phyloP scores from a whole-genome alignment of 108 stramenopile genomes.

The Asterionellopsis glacialis region DNA sequence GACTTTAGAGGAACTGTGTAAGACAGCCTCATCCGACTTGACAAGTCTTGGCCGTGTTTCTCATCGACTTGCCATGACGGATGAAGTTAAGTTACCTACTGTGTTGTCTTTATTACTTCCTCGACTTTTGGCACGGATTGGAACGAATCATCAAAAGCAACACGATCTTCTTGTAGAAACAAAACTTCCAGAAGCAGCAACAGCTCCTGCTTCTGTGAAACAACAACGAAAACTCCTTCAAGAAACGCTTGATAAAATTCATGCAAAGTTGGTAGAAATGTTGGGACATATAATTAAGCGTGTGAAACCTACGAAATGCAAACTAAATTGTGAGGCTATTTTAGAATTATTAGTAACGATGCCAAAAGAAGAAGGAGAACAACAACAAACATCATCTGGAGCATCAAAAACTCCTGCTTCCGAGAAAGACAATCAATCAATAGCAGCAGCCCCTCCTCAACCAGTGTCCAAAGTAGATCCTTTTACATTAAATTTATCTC shows the following conservation, averaged over 20 bases:
- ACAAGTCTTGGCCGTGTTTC: conserved; percentile 61
- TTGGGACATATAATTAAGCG: conserved; percentile 75
- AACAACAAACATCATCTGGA: too few relatives aligned
- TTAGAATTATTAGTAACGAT: conserved; percentile 29
- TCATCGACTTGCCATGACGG: conserved; percentile 71
- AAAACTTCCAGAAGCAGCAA: background rate
- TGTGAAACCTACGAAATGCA: conserved; percentile 41
- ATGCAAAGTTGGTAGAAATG: conserved; percentile 69
- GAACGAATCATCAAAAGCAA: conserved; percentile 53
- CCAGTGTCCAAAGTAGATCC: conserved; percentile 30
- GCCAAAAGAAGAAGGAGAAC: background rate
- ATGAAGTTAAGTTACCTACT: conserved; percentile 36
- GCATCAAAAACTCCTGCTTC: too few relatives aligned
- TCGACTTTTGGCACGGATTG: conserved; percentile 60
- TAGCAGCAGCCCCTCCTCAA: background rate
- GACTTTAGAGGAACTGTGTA: background rate
- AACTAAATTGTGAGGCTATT: conserved; percentile 52
- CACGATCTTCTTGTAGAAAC: background rate
- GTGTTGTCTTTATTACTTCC: conserved; percentile 68
- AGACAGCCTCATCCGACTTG: conserved; percentile 39
- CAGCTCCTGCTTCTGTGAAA: background rate
- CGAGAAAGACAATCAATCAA: background rate
- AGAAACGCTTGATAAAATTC: conserved; percentile 42
- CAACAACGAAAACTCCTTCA: background rate
- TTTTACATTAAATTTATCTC: conserved; percentile 64